A percentile compares a stretch with the other conserved stretches of the same genome.
These are phyloP conservation scores for Fusarium chuoi DNA, from an alignment of 2,329 filamentous ascomycete genomes.

Conservation along the genomic window DNA sequence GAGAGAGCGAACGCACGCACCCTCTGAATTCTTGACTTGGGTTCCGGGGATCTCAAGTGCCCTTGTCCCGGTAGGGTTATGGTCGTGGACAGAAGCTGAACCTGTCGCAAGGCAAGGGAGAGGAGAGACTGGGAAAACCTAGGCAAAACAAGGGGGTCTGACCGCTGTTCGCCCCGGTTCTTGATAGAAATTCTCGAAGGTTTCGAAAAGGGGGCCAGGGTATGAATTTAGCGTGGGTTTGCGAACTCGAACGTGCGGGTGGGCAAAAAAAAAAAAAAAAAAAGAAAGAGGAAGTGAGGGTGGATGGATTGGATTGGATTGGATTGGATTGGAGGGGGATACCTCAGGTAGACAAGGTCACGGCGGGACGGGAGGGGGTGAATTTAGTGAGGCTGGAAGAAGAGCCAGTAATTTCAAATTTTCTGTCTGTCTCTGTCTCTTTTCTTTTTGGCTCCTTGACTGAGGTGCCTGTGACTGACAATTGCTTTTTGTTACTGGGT, in stretches of 20 bases:
- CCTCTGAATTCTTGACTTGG: slow-evolving; percentile 12
- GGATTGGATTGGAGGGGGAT: not conserved
- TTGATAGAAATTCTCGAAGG: slow-evolving; percentile 45
- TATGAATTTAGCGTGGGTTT: slow-evolving; percentile 34
- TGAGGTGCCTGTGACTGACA: not conserved
- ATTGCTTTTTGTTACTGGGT: slow-evolving; percentile 17
- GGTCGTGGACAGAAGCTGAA: slow-evolving; percentile 33
- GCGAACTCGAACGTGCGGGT: slow-evolving; percentile 35
- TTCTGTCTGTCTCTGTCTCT: not conserved
- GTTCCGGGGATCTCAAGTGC: slow-evolving; percentile 29
- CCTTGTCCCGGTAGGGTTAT: slow-evolving; percentile 23
- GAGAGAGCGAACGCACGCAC: slow-evolving; percentile 18
- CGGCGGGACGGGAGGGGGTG: slow-evolving; percentile 3
- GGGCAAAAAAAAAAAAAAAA: slow-evolving; percentile 7
- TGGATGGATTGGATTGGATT: not conserved
- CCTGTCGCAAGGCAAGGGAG: slow-evolving; percentile 25
- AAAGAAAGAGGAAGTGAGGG: slow-evolving; percentile 4
- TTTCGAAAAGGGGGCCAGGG: slow-evolving; percentile 46
- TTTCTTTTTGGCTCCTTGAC: not conserved
- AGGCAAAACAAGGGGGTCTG: slow-evolving; percentile 38
- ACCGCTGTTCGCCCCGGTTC: slow-evolving; percentile 45
- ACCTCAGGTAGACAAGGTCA: not conserved
- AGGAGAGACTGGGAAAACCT: not conserved
- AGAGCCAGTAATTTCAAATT: slow-evolving; percentile 30
- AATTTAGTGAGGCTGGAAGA: not conserved